Conservation (phyloP, 441 rosid genomes). For the Croton laevigatus region DNA sequence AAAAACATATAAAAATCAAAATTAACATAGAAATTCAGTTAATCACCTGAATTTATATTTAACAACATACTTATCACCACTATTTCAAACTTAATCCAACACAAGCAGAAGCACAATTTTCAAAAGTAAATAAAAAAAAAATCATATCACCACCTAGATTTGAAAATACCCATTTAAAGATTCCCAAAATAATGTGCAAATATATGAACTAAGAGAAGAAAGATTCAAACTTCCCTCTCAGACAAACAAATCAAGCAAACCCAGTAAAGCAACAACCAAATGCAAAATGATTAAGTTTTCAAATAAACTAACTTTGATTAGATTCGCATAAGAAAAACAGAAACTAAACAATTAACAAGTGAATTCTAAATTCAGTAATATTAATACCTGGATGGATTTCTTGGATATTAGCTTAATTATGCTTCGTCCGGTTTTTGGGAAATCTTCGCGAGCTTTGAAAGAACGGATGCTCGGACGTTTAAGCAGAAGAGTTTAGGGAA, state of each 20-base stretch:
- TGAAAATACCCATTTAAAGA: neutral
- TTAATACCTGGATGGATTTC: neutral
- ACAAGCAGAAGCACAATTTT: no score
- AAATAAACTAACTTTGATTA: neutral
- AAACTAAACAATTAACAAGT: neutral
- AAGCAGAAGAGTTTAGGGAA: slow-evolving; percentile 19
- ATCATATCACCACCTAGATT: neutral
- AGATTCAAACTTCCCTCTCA: neutral
- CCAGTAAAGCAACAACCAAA: neutral
- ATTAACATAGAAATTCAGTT: neutral
- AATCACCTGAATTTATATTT: no score
- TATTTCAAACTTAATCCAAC: neutral
- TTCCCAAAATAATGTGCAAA: neutral
- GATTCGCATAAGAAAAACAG: neutral
- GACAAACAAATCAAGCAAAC: neutral
- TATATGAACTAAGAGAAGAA: neutral
- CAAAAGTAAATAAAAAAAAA: no score
- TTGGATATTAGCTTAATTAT: neutral
- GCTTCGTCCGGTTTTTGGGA: neutral
- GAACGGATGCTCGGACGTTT: neutral
- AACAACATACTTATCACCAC: no score
- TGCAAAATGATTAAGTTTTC: neutral
- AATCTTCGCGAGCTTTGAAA: neutral
- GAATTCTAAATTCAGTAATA: neutral
- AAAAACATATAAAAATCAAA: neutral